Evolutionary conservation across 169 alveolate genomes (phyloP), one percentile per base, ranked within the genome.

Genomic region (Eimeria maxima): DNA sequence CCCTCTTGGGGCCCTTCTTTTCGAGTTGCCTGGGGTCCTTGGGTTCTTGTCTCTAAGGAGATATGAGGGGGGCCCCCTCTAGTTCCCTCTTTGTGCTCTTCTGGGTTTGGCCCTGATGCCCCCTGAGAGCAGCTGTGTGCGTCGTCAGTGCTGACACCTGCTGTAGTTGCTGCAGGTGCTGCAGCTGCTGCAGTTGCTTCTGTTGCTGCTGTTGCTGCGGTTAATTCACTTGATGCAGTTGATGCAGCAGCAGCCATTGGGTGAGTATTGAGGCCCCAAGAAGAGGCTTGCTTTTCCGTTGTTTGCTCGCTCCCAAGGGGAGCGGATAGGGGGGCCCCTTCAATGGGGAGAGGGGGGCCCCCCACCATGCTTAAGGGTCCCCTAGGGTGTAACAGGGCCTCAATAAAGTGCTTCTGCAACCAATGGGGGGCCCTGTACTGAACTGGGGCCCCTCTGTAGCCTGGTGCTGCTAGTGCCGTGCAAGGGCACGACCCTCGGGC

Each of bases 361-460:
- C 83, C 83, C 83, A 71, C 33, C 45, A n/a, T 71, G 83, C 24
- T 33, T 22, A 6, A 71, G 83, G 53, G 83, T 53, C 83, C 83
- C 83, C 53, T 33, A 69, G 45, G 44, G 83, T 29, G 7, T 33
- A 2, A 29, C 11, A 71, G 83, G 83, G 83, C 55, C 53, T 53
- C 53, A 47, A 6, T 5, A 16, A 45, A 4, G 27, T 27, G 27
- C 10, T 8, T 11, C 11, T 65, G 74, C 24, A 11, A 22, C 18
- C n/a, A n/a, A 4, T 65, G 74, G 74, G 74, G 74, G 29, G 60
- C n/a, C n/a, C n/a, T n/a, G n/a, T n/a, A n/a, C n/a, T n/a, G n/a
- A n/a, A 50, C 5, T 5, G 57, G 57, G 57, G 57, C 57, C 57
- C 57, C 57, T 7, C 57, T 7, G 57, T 50, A 11, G 5, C 57